A percentile compares a stretch with the other conserved stretches of the same genome.
Conservation (phyloP, 805 yeast genomes). For the Candida nemodendra region DNA sequence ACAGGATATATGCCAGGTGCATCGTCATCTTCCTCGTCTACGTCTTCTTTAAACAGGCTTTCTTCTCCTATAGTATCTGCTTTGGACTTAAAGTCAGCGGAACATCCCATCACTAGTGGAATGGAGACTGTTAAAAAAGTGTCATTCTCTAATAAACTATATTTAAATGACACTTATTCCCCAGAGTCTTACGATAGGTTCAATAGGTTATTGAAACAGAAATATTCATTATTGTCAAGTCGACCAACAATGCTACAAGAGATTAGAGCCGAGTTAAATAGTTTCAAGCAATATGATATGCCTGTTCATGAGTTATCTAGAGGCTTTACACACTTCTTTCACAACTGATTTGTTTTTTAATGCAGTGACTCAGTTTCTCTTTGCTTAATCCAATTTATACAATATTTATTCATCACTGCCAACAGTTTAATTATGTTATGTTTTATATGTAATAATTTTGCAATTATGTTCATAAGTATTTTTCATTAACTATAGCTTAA, state of each 20-base stretch:
- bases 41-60: conserved; percentile 3
- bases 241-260: conserved; percentile 50
- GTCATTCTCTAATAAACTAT: conserved; percentile 46
- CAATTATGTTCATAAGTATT: conserved; percentile 5
- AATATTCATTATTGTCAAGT: conserved; percentile 41
- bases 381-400: conserved; percentile 3
- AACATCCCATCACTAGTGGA: not conserved
- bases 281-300: conserved; percentile 63
- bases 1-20: not conserved
- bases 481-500: no score
- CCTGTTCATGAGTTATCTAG: conserved; percentile 61
- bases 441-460: not conserved
- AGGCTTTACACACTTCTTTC: conserved; percentile 64
- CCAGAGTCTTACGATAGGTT: conserved; percentile 52
- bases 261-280: conserved; percentile 64
- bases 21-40: conserved; percentile 1
- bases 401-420: no score
- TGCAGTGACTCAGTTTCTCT: not conserved
- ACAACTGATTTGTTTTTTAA: no score
- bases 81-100: not conserved
- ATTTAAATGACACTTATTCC: conserved; percentile 52
- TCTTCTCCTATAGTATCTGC: no score
- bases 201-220: conserved; percentile 50
- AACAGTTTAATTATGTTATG: no score
- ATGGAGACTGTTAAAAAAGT: conserved; percentile 9